A percentile compares a stretch with the other conserved stretches of the same genome.
Evolutionary conservation across 148 eudicot genomes (phyloP).

Genomic region (Chenopodium suecicum): DNA sequence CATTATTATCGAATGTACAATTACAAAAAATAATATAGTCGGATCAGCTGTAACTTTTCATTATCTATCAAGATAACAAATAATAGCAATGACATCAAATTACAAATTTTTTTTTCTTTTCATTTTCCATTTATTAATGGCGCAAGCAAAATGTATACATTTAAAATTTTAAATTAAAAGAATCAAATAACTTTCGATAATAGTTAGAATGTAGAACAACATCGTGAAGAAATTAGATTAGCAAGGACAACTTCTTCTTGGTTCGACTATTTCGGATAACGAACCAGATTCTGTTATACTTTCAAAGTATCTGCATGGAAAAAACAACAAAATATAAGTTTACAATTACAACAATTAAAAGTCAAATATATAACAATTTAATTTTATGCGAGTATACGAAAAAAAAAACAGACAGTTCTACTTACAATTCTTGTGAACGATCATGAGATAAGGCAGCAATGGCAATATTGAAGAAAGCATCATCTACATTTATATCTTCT

Average conservation of each 20-base stretch:
- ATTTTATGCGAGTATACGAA: neutral
- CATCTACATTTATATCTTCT: constrained; percentile 54
- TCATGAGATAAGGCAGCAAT: constrained; percentile 45
- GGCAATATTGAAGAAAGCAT: constrained; percentile 54
- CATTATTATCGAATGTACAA: neutral
- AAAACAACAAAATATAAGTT: neutral
- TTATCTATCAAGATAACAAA: neutral
- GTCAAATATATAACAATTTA: neutral
- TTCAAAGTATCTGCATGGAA: constrained; percentile 32
- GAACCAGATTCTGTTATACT: constrained; percentile 37
- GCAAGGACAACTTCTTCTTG: constrained; percentile 42
- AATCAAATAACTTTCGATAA: neutral
- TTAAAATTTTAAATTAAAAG: neutral
- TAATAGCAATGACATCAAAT: neutral
- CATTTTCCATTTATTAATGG: neutral
- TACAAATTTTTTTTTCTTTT: neutral
- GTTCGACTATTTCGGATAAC: constrained; percentile 36
- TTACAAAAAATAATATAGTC: neutral
- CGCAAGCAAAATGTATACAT: neutral
- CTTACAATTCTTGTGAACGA: constrained; percentile 43
- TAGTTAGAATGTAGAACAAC: neutral
- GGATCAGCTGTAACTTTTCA: neutral
- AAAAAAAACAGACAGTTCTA: neutral
- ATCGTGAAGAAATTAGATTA: neutral
- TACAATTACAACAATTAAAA: neutral